Conservation (phyloP, 768 basidiomycete genomes). For the Boletus patriciae region DNA sequence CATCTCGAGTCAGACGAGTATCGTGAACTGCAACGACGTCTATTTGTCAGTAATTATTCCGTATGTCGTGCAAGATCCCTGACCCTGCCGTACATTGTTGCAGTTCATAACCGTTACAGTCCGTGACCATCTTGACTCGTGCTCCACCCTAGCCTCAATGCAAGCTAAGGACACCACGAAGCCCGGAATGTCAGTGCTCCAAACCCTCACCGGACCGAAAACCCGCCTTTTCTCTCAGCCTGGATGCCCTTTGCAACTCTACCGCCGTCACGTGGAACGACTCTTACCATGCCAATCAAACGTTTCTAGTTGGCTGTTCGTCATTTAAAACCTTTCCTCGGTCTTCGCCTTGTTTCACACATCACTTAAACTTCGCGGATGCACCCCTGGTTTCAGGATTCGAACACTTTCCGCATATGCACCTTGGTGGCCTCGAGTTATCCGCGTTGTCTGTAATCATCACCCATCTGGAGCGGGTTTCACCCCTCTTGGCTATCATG, state of each 20-base stretch:
- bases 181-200: neutral
- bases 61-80: neutral
- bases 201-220: neutral
- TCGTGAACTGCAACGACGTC: constrained; percentile 1
- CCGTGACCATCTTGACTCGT: neutral
- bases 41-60: neutral
- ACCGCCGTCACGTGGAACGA: neutral
- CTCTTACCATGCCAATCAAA: constrained; percentile 23
- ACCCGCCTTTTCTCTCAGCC: neutral
- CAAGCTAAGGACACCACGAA: neutral
- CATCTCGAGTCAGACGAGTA: neutral
- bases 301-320: constrained; percentile 21
- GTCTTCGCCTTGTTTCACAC: constrained; percentile 6
- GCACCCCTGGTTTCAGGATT: constrained; percentile 6
- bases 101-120: constrained; percentile 11
- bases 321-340: constrained; percentile 12
- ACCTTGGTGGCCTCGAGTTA: constrained; percentile 18
- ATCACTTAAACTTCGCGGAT: neutral
- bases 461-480: constrained; percentile 5
- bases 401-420: constrained; percentile 1
- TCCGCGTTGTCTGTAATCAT: constrained; percentile 18
- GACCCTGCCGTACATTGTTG: constrained; percentile 9
- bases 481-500: constrained; percentile 9
- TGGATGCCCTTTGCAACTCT: neutral
- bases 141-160: neutral